phyloP scores from a whole-genome alignment of 1,284 basidiomycete genomes.

The Athelia psychrophila region DNA sequence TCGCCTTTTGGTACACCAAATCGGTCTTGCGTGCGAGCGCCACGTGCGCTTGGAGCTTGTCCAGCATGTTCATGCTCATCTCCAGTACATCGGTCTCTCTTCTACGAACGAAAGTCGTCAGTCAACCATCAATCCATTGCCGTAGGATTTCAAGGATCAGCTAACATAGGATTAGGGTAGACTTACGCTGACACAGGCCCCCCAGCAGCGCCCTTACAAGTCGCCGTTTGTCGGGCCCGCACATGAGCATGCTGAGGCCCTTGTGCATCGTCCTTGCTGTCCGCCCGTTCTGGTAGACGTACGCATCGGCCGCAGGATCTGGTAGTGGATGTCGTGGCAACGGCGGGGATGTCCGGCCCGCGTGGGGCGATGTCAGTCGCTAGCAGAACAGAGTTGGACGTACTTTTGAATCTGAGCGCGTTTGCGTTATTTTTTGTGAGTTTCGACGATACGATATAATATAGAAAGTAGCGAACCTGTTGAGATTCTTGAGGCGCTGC shows the following conservation, averaged over 20 bases:
- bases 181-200: conserved; percentile 69
- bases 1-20: conserved; percentile 71
- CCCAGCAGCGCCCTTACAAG: conserved; percentile 73
- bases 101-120: conserved; percentile 19
- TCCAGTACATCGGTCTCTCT: conserved; percentile 74
- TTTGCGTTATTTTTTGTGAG: too few species aligned
- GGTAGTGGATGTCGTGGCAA: conserved; percentile 96
- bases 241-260: conserved; percentile 89
- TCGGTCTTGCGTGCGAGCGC: conserved; percentile 90
- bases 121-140: too few species aligned
- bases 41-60: conserved; percentile 82
- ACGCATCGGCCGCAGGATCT: conserved; percentile 82
- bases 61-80: conserved; percentile 77
- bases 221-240: conserved; percentile 85
- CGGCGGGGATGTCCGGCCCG: conserved; percentile 89
- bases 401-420: conserved; percentile 69
- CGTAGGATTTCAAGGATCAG: too few species aligned
- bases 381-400: conserved; percentile 77
- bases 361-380: conserved; percentile 98
- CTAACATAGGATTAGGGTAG: conserved; percentile 10
- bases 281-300: conserved; percentile 95
- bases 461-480: conserved; percentile 49
- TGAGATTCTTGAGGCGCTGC: conserved; percentile 95
- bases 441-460: neutral
- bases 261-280: conserved; percentile 89